These are phyloP conservation scores for Termitomyces sp. DNA, from an alignment of 768 basidiomycete species.

Conservation along the genomic window DNA sequence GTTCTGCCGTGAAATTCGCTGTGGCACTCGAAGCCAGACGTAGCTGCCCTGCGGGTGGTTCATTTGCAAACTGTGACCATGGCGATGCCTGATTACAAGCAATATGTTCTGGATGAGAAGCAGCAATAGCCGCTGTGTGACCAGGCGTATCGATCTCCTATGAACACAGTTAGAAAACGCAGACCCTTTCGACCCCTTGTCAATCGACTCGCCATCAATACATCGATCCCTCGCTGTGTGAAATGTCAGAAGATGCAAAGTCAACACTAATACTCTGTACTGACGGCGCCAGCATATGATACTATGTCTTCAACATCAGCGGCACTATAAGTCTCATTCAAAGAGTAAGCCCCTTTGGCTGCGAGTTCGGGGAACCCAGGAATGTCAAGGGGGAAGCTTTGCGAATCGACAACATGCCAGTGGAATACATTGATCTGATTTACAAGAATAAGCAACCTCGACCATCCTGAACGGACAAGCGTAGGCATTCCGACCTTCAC, in stretches of 20 bases:
- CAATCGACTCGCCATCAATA: conserved; percentile 40
- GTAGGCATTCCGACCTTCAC: conserved; percentile 48
- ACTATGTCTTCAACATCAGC: conserved; percentile 55
- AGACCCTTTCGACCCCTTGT: conserved; percentile 7
- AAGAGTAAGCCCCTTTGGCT: conserved; percentile 62
- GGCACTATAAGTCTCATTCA: conserved; percentile 43
- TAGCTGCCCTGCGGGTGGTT: conserved; percentile 82
- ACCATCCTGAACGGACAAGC: conserved; percentile 42
- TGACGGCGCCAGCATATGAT: conserved; percentile 58
- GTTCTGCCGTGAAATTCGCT: conserved; percentile 47
- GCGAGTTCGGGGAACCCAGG: conserved; percentile 58
- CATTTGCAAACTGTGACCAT: conserved; percentile 57
- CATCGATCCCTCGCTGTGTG: conserved; percentile 65
- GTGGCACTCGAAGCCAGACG: conserved; percentile 61
- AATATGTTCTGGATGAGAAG: conserved; percentile 66
- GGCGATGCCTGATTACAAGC: conserved; percentile 58
- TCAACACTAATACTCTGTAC: conserved; percentile 18
- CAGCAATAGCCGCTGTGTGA: conserved; percentile 63
- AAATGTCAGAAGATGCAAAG: conserved; percentile 7
- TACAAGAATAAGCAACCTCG: background rate
- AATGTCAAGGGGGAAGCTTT: conserved; percentile 69
- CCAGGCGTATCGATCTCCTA: conserved; percentile 84
- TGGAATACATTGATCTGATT: conserved; percentile 65
- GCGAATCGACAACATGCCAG: conserved; percentile 80
- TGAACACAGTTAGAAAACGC: conserved; percentile 19